Percentiles rank a stretch among this genome's conserved stretches.
phyloP scores from a whole-genome alignment of 805 yeast genomes.

The Sugiyamaella americana region DNA sequence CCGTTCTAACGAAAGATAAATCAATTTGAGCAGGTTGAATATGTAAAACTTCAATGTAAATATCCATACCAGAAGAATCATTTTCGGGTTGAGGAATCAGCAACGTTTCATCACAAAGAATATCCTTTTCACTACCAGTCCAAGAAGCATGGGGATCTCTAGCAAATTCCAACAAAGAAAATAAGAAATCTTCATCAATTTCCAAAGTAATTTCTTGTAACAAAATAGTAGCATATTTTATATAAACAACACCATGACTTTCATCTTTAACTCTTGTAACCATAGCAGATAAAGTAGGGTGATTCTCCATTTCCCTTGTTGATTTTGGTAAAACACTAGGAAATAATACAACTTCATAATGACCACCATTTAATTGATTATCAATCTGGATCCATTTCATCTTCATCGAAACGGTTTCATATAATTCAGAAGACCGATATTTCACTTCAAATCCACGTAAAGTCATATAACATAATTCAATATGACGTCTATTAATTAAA shows the following conservation, averaged over 20 bases:
- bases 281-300: conserved; percentile 87
- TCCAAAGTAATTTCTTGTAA: conserved; percentile 90
- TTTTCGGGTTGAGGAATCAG: conserved; percentile 65
- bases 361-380: conserved; percentile 82
- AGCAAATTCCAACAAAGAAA: conserved; percentile 72
- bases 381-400: conserved; percentile 94
- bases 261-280: conserved; percentile 81
- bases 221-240: conserved; percentile 85
- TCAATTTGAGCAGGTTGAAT: conserved; percentile 88
- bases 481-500: conserved; percentile 58
- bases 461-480: conserved; percentile 81
- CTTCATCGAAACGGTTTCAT: conserved; percentile 72
- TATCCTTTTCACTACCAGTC: conserved; percentile 43
- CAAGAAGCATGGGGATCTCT: conserved; percentile 80
- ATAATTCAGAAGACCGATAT: conserved; percentile 76
- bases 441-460: conserved; percentile 73
- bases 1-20: conserved; percentile 86
- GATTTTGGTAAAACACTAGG: conserved; percentile 88
- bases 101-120: conserved; percentile 56
- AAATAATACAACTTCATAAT: conserved; percentile 79
- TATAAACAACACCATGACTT: conserved; percentile 79
- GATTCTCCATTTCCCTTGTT: conserved; percentile 73
- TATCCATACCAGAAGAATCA: conserved; percentile 54
- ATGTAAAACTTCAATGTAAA: conserved; percentile 88
- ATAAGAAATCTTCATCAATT: conserved; percentile 87